These are phyloP conservation scores for Primulina eburnea DNA, from an alignment of 257 asterid species.

Conservation along the genomic window DNA sequence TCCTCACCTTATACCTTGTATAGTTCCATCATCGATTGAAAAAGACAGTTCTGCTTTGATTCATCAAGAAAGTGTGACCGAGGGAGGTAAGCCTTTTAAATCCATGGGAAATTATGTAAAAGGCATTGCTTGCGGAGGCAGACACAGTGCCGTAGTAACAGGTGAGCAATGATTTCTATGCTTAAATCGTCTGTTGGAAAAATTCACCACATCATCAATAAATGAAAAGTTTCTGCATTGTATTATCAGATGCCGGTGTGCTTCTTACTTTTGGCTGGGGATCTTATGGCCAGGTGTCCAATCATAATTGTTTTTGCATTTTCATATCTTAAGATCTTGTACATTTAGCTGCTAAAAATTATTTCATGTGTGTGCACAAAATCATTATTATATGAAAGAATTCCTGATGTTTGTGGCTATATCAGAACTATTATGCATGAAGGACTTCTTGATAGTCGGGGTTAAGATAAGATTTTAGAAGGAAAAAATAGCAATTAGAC, in stretches of 20 bases:
- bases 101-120: conserved; percentile 49
- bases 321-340: conserved; percentile 15
- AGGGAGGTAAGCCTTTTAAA: conserved; percentile 28
- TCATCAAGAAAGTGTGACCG: conserved; percentile 34
- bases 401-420: too few species aligned
- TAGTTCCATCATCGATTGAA: conserved; percentile 42
- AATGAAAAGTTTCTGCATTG: conserved; percentile 14
- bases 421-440: too few species aligned
- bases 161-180: conserved; percentile 37
- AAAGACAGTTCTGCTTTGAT: conserved; percentile 33
- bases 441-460: background rate
- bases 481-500: background rate
- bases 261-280: conserved; percentile 89
- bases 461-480: background rate
- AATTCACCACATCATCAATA: background rate
- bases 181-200: conserved; percentile 6
- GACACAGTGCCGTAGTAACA: conserved; percentile 72
- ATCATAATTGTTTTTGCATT: background rate
- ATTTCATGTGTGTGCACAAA: conserved; percentile 1
- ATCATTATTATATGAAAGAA: too few species aligned
- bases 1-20: conserved; percentile 78
- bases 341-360: background rate
- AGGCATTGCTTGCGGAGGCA: conserved; percentile 75
- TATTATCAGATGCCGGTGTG: conserved; percentile 52
- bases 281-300: conserved; percentile 60